Evolutionary conservation across 257 asterid genomes (phyloP).

Genomic region (Primulina huaijiensis): DNA sequence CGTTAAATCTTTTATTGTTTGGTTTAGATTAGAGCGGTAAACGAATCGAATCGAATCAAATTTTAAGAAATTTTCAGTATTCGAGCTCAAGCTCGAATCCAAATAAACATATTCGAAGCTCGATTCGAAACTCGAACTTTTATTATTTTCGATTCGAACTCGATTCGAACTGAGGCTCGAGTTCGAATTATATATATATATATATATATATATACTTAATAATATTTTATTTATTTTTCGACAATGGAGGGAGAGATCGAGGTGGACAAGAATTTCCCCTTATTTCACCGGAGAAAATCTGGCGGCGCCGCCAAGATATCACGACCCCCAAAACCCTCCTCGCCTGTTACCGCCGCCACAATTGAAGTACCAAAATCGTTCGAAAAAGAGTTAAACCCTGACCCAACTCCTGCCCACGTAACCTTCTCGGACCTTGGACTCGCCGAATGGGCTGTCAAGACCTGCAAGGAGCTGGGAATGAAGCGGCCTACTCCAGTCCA

Average conservation of each 20-base stretch:
- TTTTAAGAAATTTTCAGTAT: too few species aligned
- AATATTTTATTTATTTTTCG: too few species aligned
- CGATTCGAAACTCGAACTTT: too few species aligned
- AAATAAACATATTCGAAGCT: too few species aligned
- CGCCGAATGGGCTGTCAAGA: conserved; percentile 68
- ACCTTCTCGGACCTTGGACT: conserved; percentile 81
- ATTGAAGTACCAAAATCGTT: conserved; percentile 23
- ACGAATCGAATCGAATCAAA: too few species aligned
- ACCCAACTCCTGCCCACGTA: conserved; percentile 50
- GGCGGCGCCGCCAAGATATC: background rate
- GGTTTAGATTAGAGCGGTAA: too few species aligned
- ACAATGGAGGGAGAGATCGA: conserved; percentile 36
- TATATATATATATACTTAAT: too few species aligned
- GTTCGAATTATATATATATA: too few species aligned
- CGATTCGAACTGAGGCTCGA: too few species aligned
- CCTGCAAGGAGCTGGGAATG: conserved; percentile 88
- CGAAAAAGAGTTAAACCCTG: conserved; percentile 52
- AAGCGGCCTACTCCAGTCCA: conserved; percentile 90
- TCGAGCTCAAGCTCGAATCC: too few species aligned
- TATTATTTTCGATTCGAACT: too few species aligned
- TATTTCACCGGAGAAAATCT: conserved; percentile 46
- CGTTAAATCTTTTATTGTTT: too few species aligned
- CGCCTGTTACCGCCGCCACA: conserved; percentile 5
- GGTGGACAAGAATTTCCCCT: conserved; percentile 49
- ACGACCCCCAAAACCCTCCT: background rate